A percentile compares a stretch with the other conserved stretches of the same genome.
phyloP scores from a whole-genome alignment of 208 protist species.

The Leptomonas pyrrhocoris region DNA sequence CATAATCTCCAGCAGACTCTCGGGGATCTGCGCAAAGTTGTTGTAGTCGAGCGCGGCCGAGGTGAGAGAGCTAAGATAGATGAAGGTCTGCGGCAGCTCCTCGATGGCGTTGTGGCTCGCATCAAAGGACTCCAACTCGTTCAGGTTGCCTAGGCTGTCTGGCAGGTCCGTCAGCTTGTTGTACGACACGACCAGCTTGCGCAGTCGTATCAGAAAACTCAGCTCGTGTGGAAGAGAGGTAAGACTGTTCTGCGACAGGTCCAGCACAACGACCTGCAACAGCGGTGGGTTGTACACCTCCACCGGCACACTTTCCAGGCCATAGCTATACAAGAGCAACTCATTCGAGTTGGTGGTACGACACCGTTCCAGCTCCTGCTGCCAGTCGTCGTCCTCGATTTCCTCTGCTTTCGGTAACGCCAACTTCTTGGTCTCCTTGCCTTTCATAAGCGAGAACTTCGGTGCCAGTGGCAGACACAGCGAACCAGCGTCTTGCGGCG shows the following conservation, averaged over 20 bases:
- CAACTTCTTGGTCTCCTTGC: conserved; percentile 37
- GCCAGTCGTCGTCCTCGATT: conserved; percentile 70
- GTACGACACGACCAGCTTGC: conserved; percentile 74
- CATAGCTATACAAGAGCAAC: conserved; percentile 76
- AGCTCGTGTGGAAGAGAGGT: conserved; percentile 71
- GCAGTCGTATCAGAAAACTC: conserved; percentile 65
- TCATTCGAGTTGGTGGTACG: conserved; percentile 47
- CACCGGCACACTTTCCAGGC: conserved; percentile 58
- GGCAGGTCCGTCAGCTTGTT: conserved; percentile 82
- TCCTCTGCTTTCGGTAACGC: conserved; percentile 72
- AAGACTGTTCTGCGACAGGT: conserved; percentile 78
- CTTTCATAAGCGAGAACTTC: conserved; percentile 35
- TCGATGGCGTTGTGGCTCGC: conserved; percentile 79
- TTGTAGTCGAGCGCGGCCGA: conserved; percentile 86
- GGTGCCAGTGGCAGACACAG: conserved; percentile 18
- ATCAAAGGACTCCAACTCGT: conserved; percentile 70
- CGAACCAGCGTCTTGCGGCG: conserved; percentile 23
- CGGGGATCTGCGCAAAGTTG: conserved; percentile 70
- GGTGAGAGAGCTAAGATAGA: conserved; percentile 54
- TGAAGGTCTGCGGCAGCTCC: conserved; percentile 72
- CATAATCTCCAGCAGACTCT: conserved; percentile 66
- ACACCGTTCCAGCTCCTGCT: conserved; percentile 75
- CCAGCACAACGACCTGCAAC: conserved; percentile 64
- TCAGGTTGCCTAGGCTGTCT: conserved; percentile 69
- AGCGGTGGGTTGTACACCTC: conserved; percentile 79